A percentile compares a stretch with the other conserved stretches of the same genome.
phyloP scores from a whole-genome alignment of 192 early-diverging fungal species.

The Phycomyces nitens region DNA sequence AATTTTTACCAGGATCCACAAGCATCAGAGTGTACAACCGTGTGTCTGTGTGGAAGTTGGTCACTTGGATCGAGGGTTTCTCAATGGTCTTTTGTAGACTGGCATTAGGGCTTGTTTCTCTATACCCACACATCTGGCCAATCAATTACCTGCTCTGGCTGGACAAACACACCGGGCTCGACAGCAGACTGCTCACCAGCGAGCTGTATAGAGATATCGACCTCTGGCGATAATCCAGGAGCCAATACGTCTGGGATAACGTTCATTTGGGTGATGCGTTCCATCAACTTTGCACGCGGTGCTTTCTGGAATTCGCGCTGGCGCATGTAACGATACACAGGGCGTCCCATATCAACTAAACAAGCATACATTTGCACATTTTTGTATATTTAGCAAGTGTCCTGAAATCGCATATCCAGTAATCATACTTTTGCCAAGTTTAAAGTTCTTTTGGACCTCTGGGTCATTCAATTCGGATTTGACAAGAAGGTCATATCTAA shows the following conservation, averaged over 20 bases:
- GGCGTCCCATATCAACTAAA: conserved; percentile 59
- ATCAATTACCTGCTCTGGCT: conserved; percentile 35
- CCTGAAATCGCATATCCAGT: no score
- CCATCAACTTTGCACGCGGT: conserved; percentile 55
- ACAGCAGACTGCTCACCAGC: conserved; percentile 10
- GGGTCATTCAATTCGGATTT: conserved; percentile 67
- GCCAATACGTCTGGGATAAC: conserved; percentile 70
- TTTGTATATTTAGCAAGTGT: no score
- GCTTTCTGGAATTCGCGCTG: conserved; percentile 55
- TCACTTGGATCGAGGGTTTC: conserved; percentile 51
- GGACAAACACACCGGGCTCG: conserved; percentile 40
- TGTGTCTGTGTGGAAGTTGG: conserved; percentile 62
- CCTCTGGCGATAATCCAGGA: conserved; percentile 43
- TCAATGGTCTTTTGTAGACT: conserved; percentile 45
- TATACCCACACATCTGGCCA: no score
- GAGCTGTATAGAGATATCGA: conserved; percentile 42
- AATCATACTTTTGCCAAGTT: conserved; percentile 44
- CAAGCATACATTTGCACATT: not conserved
- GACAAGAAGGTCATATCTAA: conserved; percentile 52
- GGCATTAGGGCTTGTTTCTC: not conserved
- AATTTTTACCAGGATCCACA: conserved; percentile 66
- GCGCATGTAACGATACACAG: conserved; percentile 67
- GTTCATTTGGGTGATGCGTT: conserved; percentile 73
- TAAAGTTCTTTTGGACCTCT: conserved; percentile 64
- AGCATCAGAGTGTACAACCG: conserved; percentile 67